Evolutionary conservation across 345 rosid species (phyloP).

Genomic region (Brassica carinata): DNA sequence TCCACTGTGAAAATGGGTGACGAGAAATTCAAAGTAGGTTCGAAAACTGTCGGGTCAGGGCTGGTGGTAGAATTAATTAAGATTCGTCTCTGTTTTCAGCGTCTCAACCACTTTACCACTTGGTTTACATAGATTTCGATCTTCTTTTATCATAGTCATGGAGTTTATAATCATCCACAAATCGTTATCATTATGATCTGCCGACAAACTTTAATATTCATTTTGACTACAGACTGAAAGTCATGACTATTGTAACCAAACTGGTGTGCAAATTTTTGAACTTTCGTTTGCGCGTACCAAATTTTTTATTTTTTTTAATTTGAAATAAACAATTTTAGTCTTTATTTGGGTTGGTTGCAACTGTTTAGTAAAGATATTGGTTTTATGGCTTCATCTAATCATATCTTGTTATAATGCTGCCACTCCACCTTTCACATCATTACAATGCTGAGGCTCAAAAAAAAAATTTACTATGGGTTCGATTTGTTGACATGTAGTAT

Average conservation of each 20-base stretch:
- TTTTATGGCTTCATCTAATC: not conserved
- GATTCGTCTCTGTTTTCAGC: conserved; percentile 5
- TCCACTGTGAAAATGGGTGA: not conserved
- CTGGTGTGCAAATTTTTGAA: not conserved
- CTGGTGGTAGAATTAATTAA: conserved; percentile 18
- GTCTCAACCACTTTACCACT: conserved; percentile 29
- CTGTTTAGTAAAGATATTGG: not conserved
- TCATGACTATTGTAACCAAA: not conserved
- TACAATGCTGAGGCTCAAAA: not conserved
- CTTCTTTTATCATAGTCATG: conserved; percentile 20
- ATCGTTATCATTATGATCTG: conserved; percentile 23
- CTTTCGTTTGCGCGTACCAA: not conserved
- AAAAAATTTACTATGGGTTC: not conserved
- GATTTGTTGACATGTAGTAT: too few relatives aligned
- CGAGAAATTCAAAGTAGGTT: conserved; percentile 11
- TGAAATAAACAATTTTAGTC: not conserved
- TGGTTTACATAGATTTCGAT: not conserved
- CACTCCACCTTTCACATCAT: not conserved
- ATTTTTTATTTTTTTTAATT: not conserved
- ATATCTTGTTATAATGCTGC: not conserved
- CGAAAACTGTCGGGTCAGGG: not conserved
- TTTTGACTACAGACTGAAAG: conserved; percentile 5
- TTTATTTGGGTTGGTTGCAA: not conserved
- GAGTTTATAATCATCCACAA: conserved; percentile 11
- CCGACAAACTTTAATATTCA: conserved; percentile 19